Evolutionary conservation across 108 stramenopile species (phyloP).

Genomic region (Conticribra weissflogii): DNA sequence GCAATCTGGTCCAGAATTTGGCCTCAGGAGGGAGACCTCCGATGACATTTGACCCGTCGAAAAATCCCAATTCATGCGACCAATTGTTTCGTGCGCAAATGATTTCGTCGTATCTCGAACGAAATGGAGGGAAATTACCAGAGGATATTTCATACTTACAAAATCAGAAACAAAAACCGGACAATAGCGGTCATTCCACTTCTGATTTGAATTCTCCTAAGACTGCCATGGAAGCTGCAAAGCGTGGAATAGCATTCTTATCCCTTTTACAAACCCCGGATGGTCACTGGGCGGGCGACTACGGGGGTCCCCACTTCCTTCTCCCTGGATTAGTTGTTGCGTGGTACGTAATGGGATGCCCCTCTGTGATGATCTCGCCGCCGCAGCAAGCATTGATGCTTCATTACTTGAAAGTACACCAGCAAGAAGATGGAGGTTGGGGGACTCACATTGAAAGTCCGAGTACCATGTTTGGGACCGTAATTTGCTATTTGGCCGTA

Average conservation of each 20-base stretch:
- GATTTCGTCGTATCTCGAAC: constrained; percentile 69
- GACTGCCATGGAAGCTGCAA: constrained; percentile 61
- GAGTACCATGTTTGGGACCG: constrained; percentile 97
- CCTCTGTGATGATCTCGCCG: constrained; percentile 63
- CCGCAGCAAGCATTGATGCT: constrained; percentile 69
- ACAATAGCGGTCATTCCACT: background rate
- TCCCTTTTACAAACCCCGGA: constrained; percentile 84
- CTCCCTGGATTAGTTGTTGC: constrained; percentile 94
- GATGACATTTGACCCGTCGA: constrained; percentile 74
- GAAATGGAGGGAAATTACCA: constrained; percentile 32
- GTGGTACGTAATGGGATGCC: constrained; percentile 85
- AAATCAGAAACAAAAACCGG: constrained; percentile 7
- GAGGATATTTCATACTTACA: constrained; percentile 40
- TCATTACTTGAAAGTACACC: constrained; percentile 92
- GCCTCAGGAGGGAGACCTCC: constrained; percentile 66
- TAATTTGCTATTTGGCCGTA: constrained; percentile 90
- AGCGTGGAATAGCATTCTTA: constrained; percentile 80
- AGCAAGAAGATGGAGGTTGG: constrained; percentile 99
- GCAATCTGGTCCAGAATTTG: constrained; percentile 45
- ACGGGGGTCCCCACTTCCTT: constrained; percentile 98
- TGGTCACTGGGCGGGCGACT: constrained; percentile 97
- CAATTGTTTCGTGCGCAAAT: constrained; percentile 78
- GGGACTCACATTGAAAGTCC: constrained; percentile 98
- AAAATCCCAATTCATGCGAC: constrained; percentile 80
- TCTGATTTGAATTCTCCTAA: constrained; percentile 22